These are phyloP conservation scores for Zymoseptoria passerinii DNA, from an alignment of 2,329 filamentous ascomycete species.

Conservation along the genomic window DNA sequence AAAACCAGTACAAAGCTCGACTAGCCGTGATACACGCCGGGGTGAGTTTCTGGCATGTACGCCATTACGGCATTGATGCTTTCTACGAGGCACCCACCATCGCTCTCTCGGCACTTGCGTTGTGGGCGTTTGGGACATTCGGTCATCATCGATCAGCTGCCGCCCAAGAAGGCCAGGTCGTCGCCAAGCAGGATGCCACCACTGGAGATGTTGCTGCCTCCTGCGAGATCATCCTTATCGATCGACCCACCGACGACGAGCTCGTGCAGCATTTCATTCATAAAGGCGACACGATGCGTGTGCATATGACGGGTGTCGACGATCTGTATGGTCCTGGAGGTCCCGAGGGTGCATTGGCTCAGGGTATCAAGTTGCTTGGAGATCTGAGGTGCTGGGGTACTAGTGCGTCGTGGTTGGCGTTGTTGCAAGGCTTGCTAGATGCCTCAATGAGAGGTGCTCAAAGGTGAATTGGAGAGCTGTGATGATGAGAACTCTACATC, in stretches of 20 bases:
- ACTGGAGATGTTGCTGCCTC: slow-evolving; percentile 8
- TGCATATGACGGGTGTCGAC: slow-evolving; percentile 46
- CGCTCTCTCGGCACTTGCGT: slow-evolving; percentile 55
- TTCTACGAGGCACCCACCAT: slow-evolving; percentile 59
- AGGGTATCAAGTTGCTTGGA: slow-evolving; percentile 33
- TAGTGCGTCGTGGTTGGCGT: slow-evolving; percentile 2
- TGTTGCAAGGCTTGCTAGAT: slow-evolving; percentile 6
- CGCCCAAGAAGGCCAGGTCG: neutral
- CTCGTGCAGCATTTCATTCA: slow-evolving; percentile 50
- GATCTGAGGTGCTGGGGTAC: slow-evolving; percentile 16
- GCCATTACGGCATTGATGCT: slow-evolving; percentile 41
- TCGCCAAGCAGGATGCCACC: neutral
- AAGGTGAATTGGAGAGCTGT: neutral
- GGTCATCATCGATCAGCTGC: neutral
- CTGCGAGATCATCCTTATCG: slow-evolving; percentile 41
- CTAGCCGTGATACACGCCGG: slow-evolving; percentile 49
- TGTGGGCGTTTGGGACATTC: slow-evolving; percentile 52
- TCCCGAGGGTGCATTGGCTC: slow-evolving; percentile 31
- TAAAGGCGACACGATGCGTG: slow-evolving; percentile 43
- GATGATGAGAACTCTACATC: neutral
- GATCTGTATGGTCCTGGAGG: slow-evolving; percentile 37
- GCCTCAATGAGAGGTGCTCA: neutral
- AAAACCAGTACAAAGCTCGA: slow-evolving; percentile 50
- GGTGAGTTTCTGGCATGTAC: slow-evolving; percentile 45
- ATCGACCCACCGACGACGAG: slow-evolving; percentile 50